Conservation (phyloP, 306 rosid genomes). For the Heteromeles arbutifolia region DNA sequence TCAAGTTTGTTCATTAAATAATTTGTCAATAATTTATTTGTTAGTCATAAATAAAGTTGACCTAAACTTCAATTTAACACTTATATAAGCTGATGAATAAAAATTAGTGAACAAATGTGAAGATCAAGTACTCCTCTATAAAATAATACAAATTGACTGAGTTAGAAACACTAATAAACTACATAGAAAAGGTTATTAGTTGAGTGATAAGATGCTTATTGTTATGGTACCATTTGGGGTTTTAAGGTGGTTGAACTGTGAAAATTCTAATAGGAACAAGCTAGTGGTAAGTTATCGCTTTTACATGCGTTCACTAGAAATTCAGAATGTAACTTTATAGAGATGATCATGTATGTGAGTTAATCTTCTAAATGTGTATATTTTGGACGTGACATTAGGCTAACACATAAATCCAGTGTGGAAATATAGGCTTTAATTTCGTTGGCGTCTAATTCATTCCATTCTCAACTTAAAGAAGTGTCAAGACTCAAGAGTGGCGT, state of each 20-base stretch:
- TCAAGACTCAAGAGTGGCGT: background rate
- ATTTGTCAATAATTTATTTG: no score
- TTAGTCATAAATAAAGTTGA: no score
- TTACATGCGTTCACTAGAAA: no score
- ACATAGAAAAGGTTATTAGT: background rate
- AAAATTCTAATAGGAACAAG: background rate
- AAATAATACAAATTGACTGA: background rate
- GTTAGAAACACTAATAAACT: background rate
- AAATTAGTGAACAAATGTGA: background rate
- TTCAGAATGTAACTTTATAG: no score
- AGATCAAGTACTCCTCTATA: no score
- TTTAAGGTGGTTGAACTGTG: background rate
- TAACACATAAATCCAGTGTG: background rate
- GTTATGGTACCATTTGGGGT: background rate
- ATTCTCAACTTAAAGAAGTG: background rate
- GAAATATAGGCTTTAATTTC: background rate
- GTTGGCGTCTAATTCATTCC: background rate
- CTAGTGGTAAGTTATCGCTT: background rate
- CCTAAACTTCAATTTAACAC: no score
- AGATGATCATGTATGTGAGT: no score
- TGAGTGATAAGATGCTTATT: background rate
- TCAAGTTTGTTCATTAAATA: no score
- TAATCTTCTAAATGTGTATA: background rate
- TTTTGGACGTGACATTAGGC: background rate
- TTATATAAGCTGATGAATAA: no score